phyloP scores from a whole-genome alignment of 164 flowering plant genomes.

The Protea cynaroides region DNA sequence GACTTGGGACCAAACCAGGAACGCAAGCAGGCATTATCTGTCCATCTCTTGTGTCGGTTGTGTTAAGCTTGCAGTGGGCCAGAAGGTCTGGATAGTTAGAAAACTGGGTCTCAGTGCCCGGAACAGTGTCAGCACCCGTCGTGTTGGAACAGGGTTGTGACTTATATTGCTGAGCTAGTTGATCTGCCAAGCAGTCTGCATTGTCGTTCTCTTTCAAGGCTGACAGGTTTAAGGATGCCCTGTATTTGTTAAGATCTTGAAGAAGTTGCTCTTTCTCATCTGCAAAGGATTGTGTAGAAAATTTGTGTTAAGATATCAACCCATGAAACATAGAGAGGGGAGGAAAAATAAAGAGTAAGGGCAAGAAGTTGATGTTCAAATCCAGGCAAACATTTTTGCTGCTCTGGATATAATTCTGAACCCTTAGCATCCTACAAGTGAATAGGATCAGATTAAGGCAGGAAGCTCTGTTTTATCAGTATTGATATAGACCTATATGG shows the following conservation, averaged over 20 bases:
- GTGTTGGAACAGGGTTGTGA: conserved; percentile 39
- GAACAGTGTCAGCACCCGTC: conserved; percentile 27
- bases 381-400: too few relatives aligned
- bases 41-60: conserved; percentile 54
- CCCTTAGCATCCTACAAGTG: too few relatives aligned
- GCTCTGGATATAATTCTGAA: too few relatives aligned
- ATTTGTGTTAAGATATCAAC: too few relatives aligned
- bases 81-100: conserved; percentile 46
- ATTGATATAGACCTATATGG: too few relatives aligned
- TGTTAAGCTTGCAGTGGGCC: conserved; percentile 53
- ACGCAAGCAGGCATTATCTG: conserved; percentile 66
- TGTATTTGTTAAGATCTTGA: conserved; percentile 57
- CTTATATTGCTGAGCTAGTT: conserved; percentile 49
- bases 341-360: too few relatives aligned
- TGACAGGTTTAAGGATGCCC: conserved; percentile 43
- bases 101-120: conserved; percentile 29
- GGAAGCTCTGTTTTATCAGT: too few relatives aligned
- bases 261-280: conserved; percentile 66
- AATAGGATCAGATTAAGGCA: too few relatives aligned
- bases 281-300: conserved; percentile 17
- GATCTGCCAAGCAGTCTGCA: conserved; percentile 75
- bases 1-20: conserved; percentile 38
- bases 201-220: conserved; percentile 46
- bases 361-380: too few relatives aligned
- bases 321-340: too few relatives aligned